Percentiles rank a stretch among this genome's conserved stretches.
Conservation (phyloP, 2,329 filamentous ascomycete species). For the Dactylonectria estremocensis region DNA sequence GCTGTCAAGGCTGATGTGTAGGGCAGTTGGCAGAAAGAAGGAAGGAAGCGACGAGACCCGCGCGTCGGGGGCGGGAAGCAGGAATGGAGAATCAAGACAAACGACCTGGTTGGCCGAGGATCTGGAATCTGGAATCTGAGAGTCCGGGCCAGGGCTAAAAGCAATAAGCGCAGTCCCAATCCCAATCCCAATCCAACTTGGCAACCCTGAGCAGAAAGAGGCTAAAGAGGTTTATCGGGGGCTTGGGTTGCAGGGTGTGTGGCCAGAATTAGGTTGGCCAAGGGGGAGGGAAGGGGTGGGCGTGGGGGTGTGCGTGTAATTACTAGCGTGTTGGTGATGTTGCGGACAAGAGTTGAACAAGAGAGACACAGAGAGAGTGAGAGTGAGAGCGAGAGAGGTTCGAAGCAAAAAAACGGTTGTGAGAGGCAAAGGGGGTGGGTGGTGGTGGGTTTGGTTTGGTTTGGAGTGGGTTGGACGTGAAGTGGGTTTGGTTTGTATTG, state of each 20-base stretch:
- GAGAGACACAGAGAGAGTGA: not conserved
- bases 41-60: slow-evolving; percentile 23
- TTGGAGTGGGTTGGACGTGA: too few relatives aligned
- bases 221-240: slow-evolving; percentile 34
- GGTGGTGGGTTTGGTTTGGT: not conserved
- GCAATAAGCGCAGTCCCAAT: slow-evolving; percentile 40
- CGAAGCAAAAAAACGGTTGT: slow-evolving; percentile 1
- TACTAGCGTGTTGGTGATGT: not conserved
- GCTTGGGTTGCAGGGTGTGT: slow-evolving; percentile 28
- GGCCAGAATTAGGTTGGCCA: slow-evolving; percentile 32
- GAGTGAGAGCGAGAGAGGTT: slow-evolving; percentile 6
- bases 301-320: slow-evolving; percentile 9
- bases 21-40: slow-evolving; percentile 26
- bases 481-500: slow-evolving; percentile 12
- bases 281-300: slow-evolving; percentile 6
- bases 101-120: slow-evolving; percentile 49
- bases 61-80: slow-evolving; percentile 36
- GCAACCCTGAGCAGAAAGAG: slow-evolving; percentile 35
- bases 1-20: not conserved
- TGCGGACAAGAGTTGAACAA: not conserved
- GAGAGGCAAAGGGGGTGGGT: not conserved
- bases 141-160: slow-evolving; percentile 41
- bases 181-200: slow-evolving; percentile 38
- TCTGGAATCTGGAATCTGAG: slow-evolving; percentile 47
- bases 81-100: slow-evolving; percentile 45